Evolutionary conservation across 2,329 filamentous ascomycete genomes (phyloP), one percentile per base, ranked within the genome.

Genomic region (Fusarium sp.): DNA sequence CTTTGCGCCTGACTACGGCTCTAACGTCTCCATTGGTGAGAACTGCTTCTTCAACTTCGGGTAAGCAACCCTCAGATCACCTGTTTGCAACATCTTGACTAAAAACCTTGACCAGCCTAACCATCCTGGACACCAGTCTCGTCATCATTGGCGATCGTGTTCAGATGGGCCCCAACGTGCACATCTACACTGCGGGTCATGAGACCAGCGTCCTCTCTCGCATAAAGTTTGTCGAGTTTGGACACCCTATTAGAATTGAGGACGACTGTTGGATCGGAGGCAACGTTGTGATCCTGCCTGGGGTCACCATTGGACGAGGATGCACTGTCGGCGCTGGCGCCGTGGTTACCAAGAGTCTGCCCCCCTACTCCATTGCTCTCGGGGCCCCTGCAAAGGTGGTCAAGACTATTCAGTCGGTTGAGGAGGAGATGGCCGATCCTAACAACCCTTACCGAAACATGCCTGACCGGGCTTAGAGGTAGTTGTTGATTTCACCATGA

Each of bases 61-160:
- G 81, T 83, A 65, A 54, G 75, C 56, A 4, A 2, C 20, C 5
- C 10, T 6, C 14, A 17, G 20, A 11, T 1, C 33, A 22, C 6
- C 17, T 2, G 9, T 6, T 5, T 4, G 3, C 17, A 6, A 2
- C 6, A 1, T 0, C 11, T 47, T 6, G n/a, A 7, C 60, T 69
- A 17, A 63, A 4, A 1, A 1, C 0, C 0, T 3, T 6, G 5
- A 0, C n/a, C 17, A 87, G 85, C 68, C 79, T 88, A 65, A 90
- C 90, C 3, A 91, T 95, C 69, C 84, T 95, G 15, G 94, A 96
- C 79, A 94, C 91, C n/a, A 93, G 90, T 73, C 84, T 90, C 3
- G 91, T 95, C 45, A 85, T 81, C 5, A 92, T 95, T 56, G 94
- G 94, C 0, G 87, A 92, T 30, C 88, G 93, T 32, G 93, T 93